These are phyloP conservation scores for Barnettozyma populi DNA, from an alignment of 805 yeast genomes.

Conservation along the genomic window DNA sequence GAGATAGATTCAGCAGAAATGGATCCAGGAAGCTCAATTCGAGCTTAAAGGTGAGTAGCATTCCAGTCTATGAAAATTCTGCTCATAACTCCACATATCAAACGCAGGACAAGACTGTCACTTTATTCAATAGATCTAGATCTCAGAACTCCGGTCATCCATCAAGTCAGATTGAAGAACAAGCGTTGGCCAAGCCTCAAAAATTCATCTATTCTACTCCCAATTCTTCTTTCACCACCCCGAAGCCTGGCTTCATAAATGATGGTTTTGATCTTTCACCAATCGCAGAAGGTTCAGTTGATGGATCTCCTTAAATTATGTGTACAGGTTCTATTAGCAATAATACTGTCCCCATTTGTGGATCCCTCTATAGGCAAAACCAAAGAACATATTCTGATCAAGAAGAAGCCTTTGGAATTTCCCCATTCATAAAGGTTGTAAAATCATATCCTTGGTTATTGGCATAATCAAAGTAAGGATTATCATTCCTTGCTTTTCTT, in stretches of 20 bases:
- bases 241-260: conserved; percentile 18
- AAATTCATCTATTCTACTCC: conserved; percentile 18
- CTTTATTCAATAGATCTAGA: conserved; percentile 28
- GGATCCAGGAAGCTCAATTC: conserved; percentile 16
- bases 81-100: conserved; percentile 32
- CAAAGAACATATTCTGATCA: no score
- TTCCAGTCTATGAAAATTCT: conserved; percentile 25
- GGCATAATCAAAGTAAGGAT: conserved; percentile 19
- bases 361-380: background rate
- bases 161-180: background rate
- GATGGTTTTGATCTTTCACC: conserved; percentile 24
- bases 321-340: background rate
- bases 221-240: conserved; percentile 19
- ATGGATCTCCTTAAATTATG: conserved; percentile 15
- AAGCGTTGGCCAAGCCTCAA: conserved; percentile 1
- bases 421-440: conserved; percentile 13
- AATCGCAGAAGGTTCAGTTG: conserved; percentile 24
- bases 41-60: conserved; percentile 10
- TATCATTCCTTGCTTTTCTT: conserved; percentile 1
- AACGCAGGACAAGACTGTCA: conserved; percentile 34
- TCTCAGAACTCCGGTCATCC: conserved; percentile 4
- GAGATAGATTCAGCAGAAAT: background rate
- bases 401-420: background rate
- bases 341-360: background rate
- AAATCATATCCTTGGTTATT: conserved; percentile 16